Percentiles rank a stretch among this genome's conserved stretches.
phyloP scores from a whole-genome alignment of 2,329 filamentous ascomycete species.

The Fusarium luffae region DNA sequence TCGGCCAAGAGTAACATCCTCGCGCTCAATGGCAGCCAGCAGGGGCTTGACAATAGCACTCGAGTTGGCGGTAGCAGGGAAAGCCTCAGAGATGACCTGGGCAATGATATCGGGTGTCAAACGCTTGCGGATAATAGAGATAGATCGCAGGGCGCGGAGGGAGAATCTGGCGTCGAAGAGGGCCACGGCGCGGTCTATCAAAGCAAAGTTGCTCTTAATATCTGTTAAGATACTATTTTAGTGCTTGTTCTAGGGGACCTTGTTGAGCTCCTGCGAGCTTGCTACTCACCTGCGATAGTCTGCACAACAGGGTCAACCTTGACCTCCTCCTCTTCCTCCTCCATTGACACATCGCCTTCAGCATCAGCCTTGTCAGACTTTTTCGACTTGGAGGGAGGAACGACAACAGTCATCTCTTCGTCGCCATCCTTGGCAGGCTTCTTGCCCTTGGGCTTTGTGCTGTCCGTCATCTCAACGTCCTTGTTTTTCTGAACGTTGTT shows the following conservation, averaged over 20 bases:
- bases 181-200: conserved; percentile 90
- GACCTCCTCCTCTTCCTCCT: conserved; percentile 65
- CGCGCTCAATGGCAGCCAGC: conserved; percentile 74
- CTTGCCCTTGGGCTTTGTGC: conserved; percentile 74
- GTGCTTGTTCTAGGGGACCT: conserved; percentile 15
- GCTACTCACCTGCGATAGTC: conserved; percentile 67
- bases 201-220: conserved; percentile 92
- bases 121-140: conserved; percentile 94
- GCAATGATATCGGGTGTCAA: conserved; percentile 84
- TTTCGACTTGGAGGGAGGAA: conserved; percentile 76
- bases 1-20: conserved; percentile 71
- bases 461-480: conserved; percentile 78
- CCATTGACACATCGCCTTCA: conserved; percentile 79
- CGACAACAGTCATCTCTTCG: conserved; percentile 84
- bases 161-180: conserved; percentile 97
- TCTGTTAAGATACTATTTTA: conserved; percentile 65
- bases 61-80: conserved; percentile 69
- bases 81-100: conserved; percentile 84
- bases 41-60: conserved; percentile 76
- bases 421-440: conserved; percentile 73
- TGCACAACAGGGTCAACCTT: conserved; percentile 71
- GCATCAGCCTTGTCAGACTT: conserved; percentile 69
- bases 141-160: conserved; percentile 90
- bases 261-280: background rate
- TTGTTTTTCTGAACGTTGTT: conserved; percentile 66